phyloP scores from a whole-genome alignment of 177 flowering plant genomes.

The Vitis hybrid region DNA sequence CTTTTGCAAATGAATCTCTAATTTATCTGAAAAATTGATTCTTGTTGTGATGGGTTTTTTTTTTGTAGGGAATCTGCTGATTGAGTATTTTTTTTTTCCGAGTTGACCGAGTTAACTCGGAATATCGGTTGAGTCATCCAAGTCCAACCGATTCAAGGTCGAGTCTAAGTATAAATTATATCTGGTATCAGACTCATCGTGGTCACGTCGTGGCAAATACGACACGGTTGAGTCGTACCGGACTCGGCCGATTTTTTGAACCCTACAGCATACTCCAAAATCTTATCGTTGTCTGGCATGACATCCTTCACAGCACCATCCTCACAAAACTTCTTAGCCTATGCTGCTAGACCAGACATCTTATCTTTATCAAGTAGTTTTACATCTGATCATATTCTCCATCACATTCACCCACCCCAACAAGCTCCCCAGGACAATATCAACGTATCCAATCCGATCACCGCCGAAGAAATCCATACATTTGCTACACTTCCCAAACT shows the following conservation, averaged over 20 bases:
- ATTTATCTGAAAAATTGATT: too few relatives aligned
- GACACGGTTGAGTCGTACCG: fast-evolving
- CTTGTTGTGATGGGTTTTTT: too few relatives aligned
- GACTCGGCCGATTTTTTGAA: too few relatives aligned
- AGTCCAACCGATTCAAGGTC: too few relatives aligned
- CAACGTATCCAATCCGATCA: conserved; percentile 35
- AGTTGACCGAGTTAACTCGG: too few relatives aligned
- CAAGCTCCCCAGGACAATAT: conserved; percentile 35
- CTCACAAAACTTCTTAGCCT: conserved; percentile 37
- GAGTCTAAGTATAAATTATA: too few relatives aligned
- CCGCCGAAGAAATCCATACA: conserved; percentile 42
- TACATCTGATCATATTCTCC: conserved; percentile 23
- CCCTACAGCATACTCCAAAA: conserved; percentile 23
- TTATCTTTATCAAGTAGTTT: conserved; percentile 24
- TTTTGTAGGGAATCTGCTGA: too few relatives aligned
- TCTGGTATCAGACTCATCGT: fast-evolving
- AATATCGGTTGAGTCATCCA: too few relatives aligned
- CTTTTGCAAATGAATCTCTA: too few relatives aligned
- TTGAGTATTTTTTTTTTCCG: too few relatives aligned
- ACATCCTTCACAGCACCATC: conserved; percentile 35
- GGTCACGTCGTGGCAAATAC: fast-evolving
- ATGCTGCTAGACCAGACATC: conserved; percentile 22
- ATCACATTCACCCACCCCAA: conserved; percentile 34
- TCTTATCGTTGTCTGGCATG: conserved; percentile 39
- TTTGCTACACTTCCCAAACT: conserved; percentile 30